These are phyloP conservation scores for Gymnopilus junonius DNA, from an alignment of 768 basidiomycete species.

Conservation along the genomic window DNA sequence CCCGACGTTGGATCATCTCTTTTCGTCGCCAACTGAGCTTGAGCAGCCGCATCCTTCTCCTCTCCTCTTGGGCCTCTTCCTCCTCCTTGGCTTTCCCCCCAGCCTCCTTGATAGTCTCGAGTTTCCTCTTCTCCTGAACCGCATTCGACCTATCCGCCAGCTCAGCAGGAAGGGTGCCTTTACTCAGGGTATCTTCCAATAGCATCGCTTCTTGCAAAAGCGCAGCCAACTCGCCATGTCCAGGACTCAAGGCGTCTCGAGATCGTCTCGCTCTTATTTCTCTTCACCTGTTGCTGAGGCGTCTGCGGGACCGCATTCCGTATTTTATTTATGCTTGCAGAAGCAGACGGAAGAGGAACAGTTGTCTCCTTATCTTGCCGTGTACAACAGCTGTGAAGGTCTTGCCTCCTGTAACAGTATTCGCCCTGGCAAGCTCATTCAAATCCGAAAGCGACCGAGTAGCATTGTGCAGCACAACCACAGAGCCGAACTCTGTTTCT, in stretches of 20 bases:
- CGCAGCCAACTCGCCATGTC: conserved; percentile 53
- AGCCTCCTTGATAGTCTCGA: conserved; percentile 19
- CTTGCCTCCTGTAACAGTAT: conserved; percentile 13
- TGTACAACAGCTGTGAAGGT: conserved; percentile 65
- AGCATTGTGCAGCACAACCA: conserved; percentile 20
- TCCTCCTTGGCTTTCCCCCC: conserved; percentile 21
- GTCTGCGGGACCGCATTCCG: conserved; percentile 29
- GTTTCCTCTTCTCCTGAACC: background rate
- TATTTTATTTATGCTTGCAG: conserved; percentile 21
- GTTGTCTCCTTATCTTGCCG: conserved; percentile 52
- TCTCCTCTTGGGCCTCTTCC: conserved; percentile 33
- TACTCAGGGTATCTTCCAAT: conserved; percentile 56
- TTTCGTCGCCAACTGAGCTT: conserved; percentile 27
- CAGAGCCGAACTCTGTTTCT: conserved; percentile 10
- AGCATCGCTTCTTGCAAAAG: conserved; percentile 63
- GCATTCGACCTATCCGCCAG: background rate
- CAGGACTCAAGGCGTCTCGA: conserved; percentile 50
- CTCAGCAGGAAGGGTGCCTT: conserved; percentile 51
- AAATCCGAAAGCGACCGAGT: conserved; percentile 28
- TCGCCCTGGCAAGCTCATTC: conserved; percentile 3
- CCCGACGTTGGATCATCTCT: conserved; percentile 29
- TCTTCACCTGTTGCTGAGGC: conserved; percentile 28
- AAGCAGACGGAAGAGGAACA: background rate
- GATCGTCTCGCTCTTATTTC: conserved; percentile 33
- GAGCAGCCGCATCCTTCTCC: conserved; percentile 28